Evolutionary conservation across 306 rosid species (phyloP), one percentile per base, ranked within the genome.

Genomic region (Prunus fruticosa): DNA sequence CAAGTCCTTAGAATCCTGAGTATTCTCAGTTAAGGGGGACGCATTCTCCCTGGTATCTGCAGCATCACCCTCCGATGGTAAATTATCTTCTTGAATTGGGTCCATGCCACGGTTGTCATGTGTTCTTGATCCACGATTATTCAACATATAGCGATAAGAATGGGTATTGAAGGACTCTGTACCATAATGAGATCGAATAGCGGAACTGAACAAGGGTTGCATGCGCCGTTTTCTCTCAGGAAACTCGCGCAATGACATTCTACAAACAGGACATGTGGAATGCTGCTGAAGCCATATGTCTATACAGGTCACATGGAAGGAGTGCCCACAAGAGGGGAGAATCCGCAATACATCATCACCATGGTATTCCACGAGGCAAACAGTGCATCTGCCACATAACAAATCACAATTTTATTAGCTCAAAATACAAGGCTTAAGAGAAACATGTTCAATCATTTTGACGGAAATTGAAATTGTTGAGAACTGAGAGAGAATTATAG

Each of bases 261-360:
- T 92, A 86, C 98, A 94, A 57, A 94, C 91, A 14, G 98, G 98
- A 78, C 98, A 94, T 9, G 97, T 94, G 19, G 91, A 86, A 72
- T 91, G 91, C 80, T 87, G 98, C 82, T 86, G 97, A 84, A 94
- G 91, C 98, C 98, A 94, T 72, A 87, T 66, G 88, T 94, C 98
- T 82, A 94, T 90, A 88, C 98, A 94, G 82, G 81, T 76, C 43
- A 89, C 89, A 75, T 94, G 98, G 85, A 94, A 94, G 75, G 82
- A 94, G 87, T 94, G 98, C 18, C 91, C 96, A 38, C 98, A 94
- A 46, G 84, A 79, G 7, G 98, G 98, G 51, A 94, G 98, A 76
- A 94, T 91, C 51, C 97, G 96, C 81, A 94, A 69, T 49, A 86
- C 50, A 73, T 94, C 98, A 51, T 90, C 93, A 3, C 84, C 79